Evolutionary conservation across 169 alveolate genomes (phyloP).

Genomic region (Perkinsus chesapeaki): DNA sequence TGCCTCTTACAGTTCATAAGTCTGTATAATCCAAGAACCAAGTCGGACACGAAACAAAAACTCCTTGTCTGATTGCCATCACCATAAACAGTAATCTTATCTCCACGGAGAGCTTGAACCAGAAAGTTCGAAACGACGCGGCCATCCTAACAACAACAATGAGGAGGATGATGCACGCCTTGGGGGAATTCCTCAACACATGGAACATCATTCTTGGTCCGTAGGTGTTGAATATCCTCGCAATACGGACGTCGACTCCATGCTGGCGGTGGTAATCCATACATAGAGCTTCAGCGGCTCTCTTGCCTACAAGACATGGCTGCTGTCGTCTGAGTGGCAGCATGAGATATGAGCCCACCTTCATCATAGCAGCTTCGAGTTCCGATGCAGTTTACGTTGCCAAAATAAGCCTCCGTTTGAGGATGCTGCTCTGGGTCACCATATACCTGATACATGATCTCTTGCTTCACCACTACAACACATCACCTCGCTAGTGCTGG

Average conservation of each 20-base stretch:
- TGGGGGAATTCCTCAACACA: constrained; percentile 24
- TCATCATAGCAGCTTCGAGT: constrained; percentile 62
- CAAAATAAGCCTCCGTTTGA: constrained; percentile 50
- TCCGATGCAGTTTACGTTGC: constrained; percentile 56
- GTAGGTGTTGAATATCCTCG: constrained; percentile 56
- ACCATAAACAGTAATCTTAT: constrained; percentile 54
- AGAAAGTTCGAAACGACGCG: constrained; percentile 61
- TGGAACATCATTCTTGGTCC: constrained; percentile 57
- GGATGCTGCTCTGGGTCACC: constrained; percentile 64
- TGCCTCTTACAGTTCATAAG: constrained; percentile 49
- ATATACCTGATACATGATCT: constrained; percentile 19
- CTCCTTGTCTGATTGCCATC: constrained; percentile 65
- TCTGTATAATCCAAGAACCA: constrained; percentile 50
- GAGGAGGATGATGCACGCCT: neutral
- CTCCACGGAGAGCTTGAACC: constrained; percentile 41
- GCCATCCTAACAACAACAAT: neutral
- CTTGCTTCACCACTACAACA: neutral
- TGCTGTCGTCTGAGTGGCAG: too few species aligned
- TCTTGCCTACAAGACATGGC: too few species aligned
- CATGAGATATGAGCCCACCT: too few species aligned
- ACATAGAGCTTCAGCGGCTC: constrained; percentile 56
- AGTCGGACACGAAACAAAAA: constrained; percentile 59
- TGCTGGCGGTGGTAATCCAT: constrained; percentile 44
- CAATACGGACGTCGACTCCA: constrained; percentile 52
- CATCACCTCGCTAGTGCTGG: constrained; percentile 47